These are phyloP conservation scores for Sporopachydermia cereana DNA, from an alignment of 1,139 yeast species.

Conservation along the genomic window DNA sequence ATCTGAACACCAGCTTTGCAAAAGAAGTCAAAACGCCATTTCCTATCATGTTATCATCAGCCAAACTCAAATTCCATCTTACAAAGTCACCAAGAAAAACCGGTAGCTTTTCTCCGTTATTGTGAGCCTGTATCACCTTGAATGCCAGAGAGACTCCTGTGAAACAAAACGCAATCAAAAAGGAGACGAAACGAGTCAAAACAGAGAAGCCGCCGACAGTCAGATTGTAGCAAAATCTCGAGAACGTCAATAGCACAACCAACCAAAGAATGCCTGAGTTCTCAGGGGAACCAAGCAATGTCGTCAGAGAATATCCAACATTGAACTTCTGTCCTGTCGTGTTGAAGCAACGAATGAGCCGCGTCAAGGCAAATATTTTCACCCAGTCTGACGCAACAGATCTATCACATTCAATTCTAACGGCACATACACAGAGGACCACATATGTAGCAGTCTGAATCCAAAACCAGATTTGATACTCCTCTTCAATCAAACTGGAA, in stretches of 20 bases:
- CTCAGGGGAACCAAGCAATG: conserved; percentile 16
- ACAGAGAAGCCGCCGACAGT: conserved; percentile 15
- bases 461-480: conserved; percentile 96
- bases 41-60: conserved; percentile 10
- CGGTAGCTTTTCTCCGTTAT: conserved; percentile 45
- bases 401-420: background rate
- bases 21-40: background rate
- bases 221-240: conserved; percentile 15
- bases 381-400: background rate
- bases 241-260: conserved; percentile 33
- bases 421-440: conserved; percentile 11
- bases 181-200: conserved; percentile 23
- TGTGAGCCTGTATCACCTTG: conserved; percentile 43
- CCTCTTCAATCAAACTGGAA: conserved; percentile 92
- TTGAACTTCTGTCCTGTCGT: conserved; percentile 81
- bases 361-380: conserved; percentile 27
- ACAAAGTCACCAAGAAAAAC: conserved; percentile 23
- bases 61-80: conserved; percentile 11
- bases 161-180: conserved; percentile 30
- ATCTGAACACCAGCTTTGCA: conserved; percentile 4
- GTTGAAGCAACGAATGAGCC: conserved; percentile 77
- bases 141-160: conserved; percentile 37
- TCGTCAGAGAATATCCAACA: conserved; percentile 35
- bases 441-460: conserved; percentile 28
- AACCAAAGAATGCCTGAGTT: conserved; percentile 36